Evolutionary conservation across 768 basidiomycete genomes (phyloP).

Genomic region (Infundibulicybe gibba): DNA sequence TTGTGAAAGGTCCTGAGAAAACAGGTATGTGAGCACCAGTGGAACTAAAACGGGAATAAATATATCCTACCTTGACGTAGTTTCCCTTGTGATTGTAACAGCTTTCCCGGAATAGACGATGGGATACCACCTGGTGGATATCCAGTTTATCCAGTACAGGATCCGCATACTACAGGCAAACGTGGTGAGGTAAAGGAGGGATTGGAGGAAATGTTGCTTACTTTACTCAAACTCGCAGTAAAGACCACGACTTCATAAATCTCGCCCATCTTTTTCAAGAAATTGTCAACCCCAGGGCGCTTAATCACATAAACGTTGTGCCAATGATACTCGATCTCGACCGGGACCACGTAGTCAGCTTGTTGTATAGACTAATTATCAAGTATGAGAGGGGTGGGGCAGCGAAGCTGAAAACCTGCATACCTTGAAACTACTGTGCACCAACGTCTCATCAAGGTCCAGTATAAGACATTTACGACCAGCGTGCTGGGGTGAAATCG

Average conservation of each 20-base stretch:
- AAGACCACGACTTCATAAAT: slow-evolving; percentile 98
- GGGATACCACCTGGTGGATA: slow-evolving; percentile 85
- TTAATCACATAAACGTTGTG: slow-evolving; percentile 99
- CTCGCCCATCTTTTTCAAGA: slow-evolving; percentile 97
- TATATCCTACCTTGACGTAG: slow-evolving; percentile 85
- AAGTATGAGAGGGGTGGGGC: slow-evolving; percentile 6
- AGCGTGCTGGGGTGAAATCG: slow-evolving; percentile 71
- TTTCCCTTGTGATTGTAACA: slow-evolving; percentile 99
- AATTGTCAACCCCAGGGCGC: slow-evolving; percentile 95
- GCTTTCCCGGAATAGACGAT: slow-evolving; percentile 94
- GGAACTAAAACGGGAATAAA: too few relatives aligned
- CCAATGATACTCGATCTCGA: slow-evolving; percentile 97
- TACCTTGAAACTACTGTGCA: slow-evolving; percentile 99
- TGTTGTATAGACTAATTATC: slow-evolving; percentile 76
- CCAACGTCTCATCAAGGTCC: slow-evolving; percentile 95
- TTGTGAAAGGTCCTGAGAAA: slow-evolving; percentile 86
- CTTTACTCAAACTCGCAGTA: slow-evolving; percentile 97
- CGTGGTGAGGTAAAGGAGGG: slow-evolving; percentile 5
- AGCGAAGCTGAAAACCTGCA: slow-evolving; percentile 9
- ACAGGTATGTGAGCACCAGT: background rate
- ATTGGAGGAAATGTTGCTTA: slow-evolving; percentile 27
- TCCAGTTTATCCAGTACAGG: slow-evolving; percentile 98
- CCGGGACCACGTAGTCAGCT: slow-evolving; percentile 97
- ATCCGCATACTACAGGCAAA: slow-evolving; percentile 79
- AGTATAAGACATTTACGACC: slow-evolving; percentile 96